Evolutionary conservation across 495 filamentous ascomycete genomes (phyloP).

Genomic region (Tuber borchii): DNA sequence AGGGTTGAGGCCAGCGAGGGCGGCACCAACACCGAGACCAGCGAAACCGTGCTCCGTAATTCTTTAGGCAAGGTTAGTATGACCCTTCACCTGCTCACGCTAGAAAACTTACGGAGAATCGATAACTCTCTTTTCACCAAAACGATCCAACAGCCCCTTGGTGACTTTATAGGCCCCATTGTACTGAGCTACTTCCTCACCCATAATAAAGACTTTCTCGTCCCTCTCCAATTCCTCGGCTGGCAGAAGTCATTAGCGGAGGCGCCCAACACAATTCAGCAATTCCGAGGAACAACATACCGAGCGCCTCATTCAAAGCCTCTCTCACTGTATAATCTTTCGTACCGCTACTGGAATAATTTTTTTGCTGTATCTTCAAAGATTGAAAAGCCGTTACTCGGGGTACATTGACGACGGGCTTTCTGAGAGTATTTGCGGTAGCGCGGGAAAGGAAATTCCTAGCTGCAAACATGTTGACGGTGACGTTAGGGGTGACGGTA

Average conservation of each 20-base stretch:
- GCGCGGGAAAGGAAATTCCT: slow-evolving; percentile 25
- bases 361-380: slow-evolving; percentile 53
- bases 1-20: slow-evolving; percentile 86
- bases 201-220: slow-evolving; percentile 86
- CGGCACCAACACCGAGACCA: slow-evolving; percentile 88
- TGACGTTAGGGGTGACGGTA: background rate
- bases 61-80: slow-evolving; percentile 24
- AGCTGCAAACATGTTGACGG: background rate
- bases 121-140: slow-evolving; percentile 94
- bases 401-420: slow-evolving; percentile 39
- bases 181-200: slow-evolving; percentile 98
- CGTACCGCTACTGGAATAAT: slow-evolving; percentile 43
- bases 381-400: slow-evolving; percentile 44
- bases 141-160: slow-evolving; percentile 90
- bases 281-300: slow-evolving; percentile 26
- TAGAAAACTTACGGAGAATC: slow-evolving; percentile 60
- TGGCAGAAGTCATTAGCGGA: slow-evolving; percentile 21
- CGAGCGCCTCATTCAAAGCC: slow-evolving; percentile 90
- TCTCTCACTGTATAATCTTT: slow-evolving; percentile 97
- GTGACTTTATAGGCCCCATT: slow-evolving; percentile 99
- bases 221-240: slow-evolving; percentile 94
- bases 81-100: background rate
- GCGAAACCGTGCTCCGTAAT: slow-evolving; percentile 95
- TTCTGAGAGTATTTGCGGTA: slow-evolving; percentile 22
- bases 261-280: background rate